Percentiles rank a stretch among this genome's conserved stretches.
phyloP scores from a whole-genome alignment of 768 basidiomycete species.

The Boletus speciosus region DNA sequence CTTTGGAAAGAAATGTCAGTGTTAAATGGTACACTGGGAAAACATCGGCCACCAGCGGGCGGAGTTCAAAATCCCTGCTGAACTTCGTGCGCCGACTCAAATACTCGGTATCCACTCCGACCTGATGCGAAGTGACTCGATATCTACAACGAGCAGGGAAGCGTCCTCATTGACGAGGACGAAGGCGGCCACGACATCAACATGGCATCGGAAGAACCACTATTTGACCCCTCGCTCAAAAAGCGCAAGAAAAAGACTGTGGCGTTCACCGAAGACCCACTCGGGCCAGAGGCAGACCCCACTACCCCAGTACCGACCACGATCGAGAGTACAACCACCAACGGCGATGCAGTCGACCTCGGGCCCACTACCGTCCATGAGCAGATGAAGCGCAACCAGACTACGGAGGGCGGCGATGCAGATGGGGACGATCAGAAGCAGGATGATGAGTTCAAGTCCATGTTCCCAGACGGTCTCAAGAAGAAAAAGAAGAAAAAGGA shows the following conservation, averaged over 20 bases:
- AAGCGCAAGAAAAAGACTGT: constrained; percentile 88
- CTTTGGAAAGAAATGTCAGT: constrained; percentile 4
- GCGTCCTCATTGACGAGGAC: constrained; percentile 15
- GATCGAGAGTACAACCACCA: constrained; percentile 66
- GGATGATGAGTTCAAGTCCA: constrained; percentile 74
- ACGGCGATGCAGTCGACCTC: constrained; percentile 72
- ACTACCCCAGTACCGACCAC: constrained; percentile 72
- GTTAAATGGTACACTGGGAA: constrained; percentile 15
- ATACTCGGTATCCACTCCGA: constrained; percentile 23
- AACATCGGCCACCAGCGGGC: constrained; percentile 40
- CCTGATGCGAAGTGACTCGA: constrained; percentile 7
- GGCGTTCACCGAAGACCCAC: constrained; percentile 80
- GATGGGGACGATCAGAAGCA: constrained; percentile 47
- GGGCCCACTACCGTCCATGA: constrained; percentile 75
- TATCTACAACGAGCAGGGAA: constrained; percentile 4
- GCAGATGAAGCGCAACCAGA: constrained; percentile 55
- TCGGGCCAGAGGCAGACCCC: constrained; percentile 79
- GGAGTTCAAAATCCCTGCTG: constrained; percentile 21
- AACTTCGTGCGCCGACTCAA: constrained; percentile 22
- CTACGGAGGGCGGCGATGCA: constrained; percentile 33
- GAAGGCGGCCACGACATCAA: constrained; percentile 11
- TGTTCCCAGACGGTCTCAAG: constrained; percentile 81
- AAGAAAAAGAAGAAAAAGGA: constrained; percentile 95
- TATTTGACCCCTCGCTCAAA: constrained; percentile 82
- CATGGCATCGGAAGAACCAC: constrained; percentile 68